Evolutionary conservation across 495 filamentous ascomycete genomes (phyloP), one percentile per base, ranked within the genome.

Genomic region (Lasiosphaeriaceae sp.): DNA sequence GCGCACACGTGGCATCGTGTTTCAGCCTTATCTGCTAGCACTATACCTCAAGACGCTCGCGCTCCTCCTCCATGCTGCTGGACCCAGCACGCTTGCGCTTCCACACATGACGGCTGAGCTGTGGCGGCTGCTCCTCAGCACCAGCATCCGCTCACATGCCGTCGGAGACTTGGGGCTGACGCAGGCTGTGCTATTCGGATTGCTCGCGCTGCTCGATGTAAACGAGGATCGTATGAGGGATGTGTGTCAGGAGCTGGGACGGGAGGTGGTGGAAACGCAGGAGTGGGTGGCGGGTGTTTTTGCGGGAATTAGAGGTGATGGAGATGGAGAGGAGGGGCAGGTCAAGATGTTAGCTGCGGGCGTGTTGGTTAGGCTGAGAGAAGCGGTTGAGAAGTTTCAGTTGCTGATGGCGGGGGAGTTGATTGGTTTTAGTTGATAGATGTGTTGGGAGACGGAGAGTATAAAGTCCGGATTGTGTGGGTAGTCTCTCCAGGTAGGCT

Each of bases 201-300:
- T 96, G 51, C 73, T 96, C 29, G 87, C 86, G n/a, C 55, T 96
- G 21, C 71, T 97, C 11, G 90, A 96, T 54, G 76, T 96, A n/a
- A 96, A 96, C 55, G 83, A 85, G 63, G 80, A 83, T 35, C 88
- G 93, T 66, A 88, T 92, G 47, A 81, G 85, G 41, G 77, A 80
- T 26, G 75, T 95, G 7, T 92, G 95, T 66, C 83, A 71, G 65
- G 66, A 78, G 48, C 66, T 86, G 53, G 76, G 83, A 24, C 73
- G 71, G 23, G 75, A 81, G 54, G 76, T 78, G 50, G 78, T 87
- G 37, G 78, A 83, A 69, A 83, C 76, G 55, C 71, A 80, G 24
- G 76, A 78, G 56, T 80, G 77, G 77, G 75, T 74, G 0, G 64
- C 57, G 11, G 58, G 46, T 11, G 72, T 79, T 43, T 80, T 79